Conservation (phyloP, 2,329 filamentous ascomycete species). For the Fusarium beomiforme region DNA sequence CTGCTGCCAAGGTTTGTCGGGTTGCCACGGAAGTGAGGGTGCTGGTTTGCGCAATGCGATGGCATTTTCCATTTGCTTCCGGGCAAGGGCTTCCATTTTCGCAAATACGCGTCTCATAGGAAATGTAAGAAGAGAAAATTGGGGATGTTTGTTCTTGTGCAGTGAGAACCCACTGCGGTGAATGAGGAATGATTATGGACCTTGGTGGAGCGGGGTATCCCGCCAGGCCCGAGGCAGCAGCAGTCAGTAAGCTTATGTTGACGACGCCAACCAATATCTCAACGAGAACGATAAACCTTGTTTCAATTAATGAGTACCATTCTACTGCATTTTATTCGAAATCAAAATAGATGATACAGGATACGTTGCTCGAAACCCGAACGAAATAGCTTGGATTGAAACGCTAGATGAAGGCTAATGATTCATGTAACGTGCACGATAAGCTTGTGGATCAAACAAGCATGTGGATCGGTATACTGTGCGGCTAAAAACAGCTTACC, state of each 20-base stretch:
- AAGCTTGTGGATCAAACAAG: too few species aligned
- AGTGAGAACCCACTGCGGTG: too few species aligned
- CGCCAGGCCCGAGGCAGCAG: background rate
- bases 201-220: slow-evolving; percentile 1
- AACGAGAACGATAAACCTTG: background rate
- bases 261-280: background rate
- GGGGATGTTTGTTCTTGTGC: rapidly evolving
- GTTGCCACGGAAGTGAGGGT: background rate
- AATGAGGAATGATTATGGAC: too few species aligned
- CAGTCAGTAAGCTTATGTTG: background rate
- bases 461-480: too few species aligned
- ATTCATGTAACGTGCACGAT: background rate
- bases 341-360: rapidly evolving
- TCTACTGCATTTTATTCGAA: too few species aligned
- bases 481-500: too few species aligned
- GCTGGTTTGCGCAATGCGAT: background rate
- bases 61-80: background rate
- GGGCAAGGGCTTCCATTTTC: background rate
- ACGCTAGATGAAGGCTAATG: background rate
- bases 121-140: rapidly evolving
- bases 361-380: too few species aligned
- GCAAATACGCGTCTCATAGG: rapidly evolving
- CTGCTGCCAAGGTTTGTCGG: background rate
- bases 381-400: background rate
- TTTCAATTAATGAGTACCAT: too few species aligned